Base-by-base conservation (phyloP, 2,329 filamentous ascomycete species). In the Exophiala phaeomuriformis region DNA sequence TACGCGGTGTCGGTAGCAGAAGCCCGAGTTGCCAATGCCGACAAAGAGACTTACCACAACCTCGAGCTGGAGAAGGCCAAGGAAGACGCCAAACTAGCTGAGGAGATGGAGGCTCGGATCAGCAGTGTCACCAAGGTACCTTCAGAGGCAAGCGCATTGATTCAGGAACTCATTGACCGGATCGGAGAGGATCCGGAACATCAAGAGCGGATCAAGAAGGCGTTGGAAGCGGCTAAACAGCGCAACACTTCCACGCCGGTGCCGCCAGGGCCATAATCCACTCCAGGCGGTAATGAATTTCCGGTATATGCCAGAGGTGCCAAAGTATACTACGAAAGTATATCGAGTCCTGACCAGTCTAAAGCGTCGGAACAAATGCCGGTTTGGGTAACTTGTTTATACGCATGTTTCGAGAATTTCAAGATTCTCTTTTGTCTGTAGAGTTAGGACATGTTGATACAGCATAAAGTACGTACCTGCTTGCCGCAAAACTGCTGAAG, bases 1-100 rank as follows among this genome's bases (percentile, higher is more conserved):
- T 75, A 78, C 49, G 72, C 74, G 43, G 72, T 79, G 19, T 75
- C 76, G n/a, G 74, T 80, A 47, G 75, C 76, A 35, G 73, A 77
- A 60, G 78, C 76, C 2, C 71, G 68, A 48, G 71, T 72, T 35
- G 69, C 75, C 12, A 70, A 72, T 45, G 69, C 72, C 0, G 69
- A 72, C 19, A 53, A 67, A 3, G 68, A 70, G 2, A 68, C 72
- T 7, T 73, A 76, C 57, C 62, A 64, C 30, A 71, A 67, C 28
- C 67, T 77, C 2, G 68, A 71, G 29, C 66, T 65, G 37, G 74
- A 77, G 59, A 76, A 76, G 64, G 67, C 68, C 56, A 75, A 74
- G 57, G 75, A 77, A 58, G 75, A 77, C 61, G 61, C 64, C 2
- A 75, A 74, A 55, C 69, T 77, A 29, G 66, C 70, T 48, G 63